A percentile compares a stretch with the other conserved stretches of the same genome.
phyloP scores from a whole-genome alignment of 148 eudicot species.

The Vaccinium corymbosum region DNA sequence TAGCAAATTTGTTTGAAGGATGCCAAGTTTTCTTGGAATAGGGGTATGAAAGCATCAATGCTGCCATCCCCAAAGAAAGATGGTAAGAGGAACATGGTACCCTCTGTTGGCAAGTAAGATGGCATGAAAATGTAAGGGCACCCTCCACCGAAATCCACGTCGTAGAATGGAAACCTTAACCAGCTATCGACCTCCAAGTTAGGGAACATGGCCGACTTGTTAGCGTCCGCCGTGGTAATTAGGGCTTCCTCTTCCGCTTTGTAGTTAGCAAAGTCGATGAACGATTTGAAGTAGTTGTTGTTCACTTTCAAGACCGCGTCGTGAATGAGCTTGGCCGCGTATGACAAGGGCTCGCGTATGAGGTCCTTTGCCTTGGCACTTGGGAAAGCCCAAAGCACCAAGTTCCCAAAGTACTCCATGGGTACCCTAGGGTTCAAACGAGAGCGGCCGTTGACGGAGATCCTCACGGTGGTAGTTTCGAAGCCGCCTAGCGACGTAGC shows the following conservation, averaged over 20 bases:
- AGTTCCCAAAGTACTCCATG: slow-evolving; percentile 39
- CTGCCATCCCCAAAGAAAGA: slow-evolving; percentile 32
- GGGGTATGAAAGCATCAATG: slow-evolving; percentile 34
- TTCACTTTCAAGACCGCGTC: slow-evolving; percentile 32
- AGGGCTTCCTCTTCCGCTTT: slow-evolving; percentile 31
- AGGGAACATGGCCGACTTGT: slow-evolving; percentile 25
- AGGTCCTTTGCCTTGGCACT: slow-evolving; percentile 33
- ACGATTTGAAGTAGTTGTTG: slow-evolving; percentile 39
- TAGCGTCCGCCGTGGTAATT: slow-evolving; percentile 26
- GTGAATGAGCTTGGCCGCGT: slow-evolving; percentile 36
- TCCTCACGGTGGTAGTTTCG: slow-evolving; percentile 29
- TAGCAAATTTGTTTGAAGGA: slow-evolving; percentile 31
- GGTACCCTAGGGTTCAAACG: slow-evolving; percentile 30
- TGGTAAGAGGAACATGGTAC: slow-evolving; percentile 30
- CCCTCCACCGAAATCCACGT: slow-evolving; percentile 36
- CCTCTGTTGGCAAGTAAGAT: slow-evolving; percentile 29
- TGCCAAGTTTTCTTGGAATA: slow-evolving; percentile 18
- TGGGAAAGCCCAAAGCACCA: slow-evolving; percentile 44
- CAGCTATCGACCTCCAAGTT: slow-evolving; percentile 42
- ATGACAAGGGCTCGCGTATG: slow-evolving; percentile 15
- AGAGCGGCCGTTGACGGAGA: slow-evolving; percentile 37
- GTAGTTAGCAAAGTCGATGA: slow-evolving; percentile 34
- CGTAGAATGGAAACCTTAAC: slow-evolving; percentile 31
- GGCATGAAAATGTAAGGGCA: slow-evolving; percentile 35
- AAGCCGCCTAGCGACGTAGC: slow-evolving; percentile 24